phyloP scores from a whole-genome alignment of 371 early-diverging fungal genomes.

The Mortierella sp. region DNA sequence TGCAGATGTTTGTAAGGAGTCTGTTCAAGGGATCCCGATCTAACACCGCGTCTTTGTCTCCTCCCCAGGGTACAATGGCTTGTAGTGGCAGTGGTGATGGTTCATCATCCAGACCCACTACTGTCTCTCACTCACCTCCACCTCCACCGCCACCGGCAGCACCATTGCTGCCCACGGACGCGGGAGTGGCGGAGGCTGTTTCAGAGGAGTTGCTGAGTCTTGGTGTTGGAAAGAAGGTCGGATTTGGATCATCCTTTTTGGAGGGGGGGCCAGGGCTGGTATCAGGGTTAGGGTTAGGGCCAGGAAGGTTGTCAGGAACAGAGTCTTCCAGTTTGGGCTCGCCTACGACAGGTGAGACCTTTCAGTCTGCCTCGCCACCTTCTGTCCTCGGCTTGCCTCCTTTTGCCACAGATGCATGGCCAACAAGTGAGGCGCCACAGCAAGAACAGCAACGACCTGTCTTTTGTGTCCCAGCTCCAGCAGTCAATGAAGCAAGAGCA shows the following conservation, averaged over 20 bases:
- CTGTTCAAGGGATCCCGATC: slow-evolving; percentile 15
- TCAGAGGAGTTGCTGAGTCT: neutral
- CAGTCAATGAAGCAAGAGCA: neutral
- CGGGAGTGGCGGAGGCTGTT: neutral
- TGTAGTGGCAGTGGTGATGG: neutral
- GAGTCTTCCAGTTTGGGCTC: neutral
- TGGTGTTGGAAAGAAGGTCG: neutral
- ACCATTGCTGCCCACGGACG: neutral
- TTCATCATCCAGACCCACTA: neutral
- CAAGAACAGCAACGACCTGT: neutral
- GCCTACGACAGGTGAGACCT: neutral
- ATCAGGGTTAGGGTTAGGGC: neutral
- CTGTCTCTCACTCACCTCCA: slow-evolving; percentile 11
- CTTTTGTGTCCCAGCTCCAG: neutral
- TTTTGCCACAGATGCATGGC: neutral
- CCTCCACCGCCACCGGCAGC: slow-evolving; percentile 13
- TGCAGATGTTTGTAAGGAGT: slow-evolving; percentile 48
- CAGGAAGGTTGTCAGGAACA: neutral
- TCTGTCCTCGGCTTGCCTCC: neutral
- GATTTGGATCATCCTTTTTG: neutral
- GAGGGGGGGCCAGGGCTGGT: neutral
- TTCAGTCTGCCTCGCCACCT: neutral
- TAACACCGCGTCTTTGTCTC: neutral
- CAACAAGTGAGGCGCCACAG: neutral
- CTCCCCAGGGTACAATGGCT: neutral